phyloP scores from a whole-genome alignment of 1,284 basidiomycete genomes.

The Coriolopsis trogii region DNA sequence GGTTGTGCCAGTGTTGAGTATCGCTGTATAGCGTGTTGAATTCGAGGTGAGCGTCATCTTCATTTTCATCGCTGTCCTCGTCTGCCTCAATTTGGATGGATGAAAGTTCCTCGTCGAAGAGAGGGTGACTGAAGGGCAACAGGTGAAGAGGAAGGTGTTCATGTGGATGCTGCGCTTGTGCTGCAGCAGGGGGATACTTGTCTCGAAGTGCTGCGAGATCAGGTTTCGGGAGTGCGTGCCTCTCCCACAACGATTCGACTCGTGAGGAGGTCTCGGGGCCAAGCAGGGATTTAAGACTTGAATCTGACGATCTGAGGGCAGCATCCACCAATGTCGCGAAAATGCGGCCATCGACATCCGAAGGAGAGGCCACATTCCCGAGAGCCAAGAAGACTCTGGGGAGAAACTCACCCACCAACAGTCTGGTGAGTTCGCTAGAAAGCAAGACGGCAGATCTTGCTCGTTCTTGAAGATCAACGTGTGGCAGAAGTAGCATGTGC shows the following conservation, averaged over 20 bases:
- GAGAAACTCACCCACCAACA: conserved; percentile 42
- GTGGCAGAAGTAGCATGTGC: conserved; percentile 47
- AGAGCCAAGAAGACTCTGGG: conserved; percentile 39
- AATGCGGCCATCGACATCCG: conserved; percentile 50
- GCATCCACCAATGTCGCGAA: conserved; percentile 47
- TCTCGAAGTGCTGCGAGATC: conserved; percentile 15
- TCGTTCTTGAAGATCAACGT: conserved; percentile 46
- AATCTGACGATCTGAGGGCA: conserved; percentile 29
- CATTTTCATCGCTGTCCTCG: conserved; percentile 22
- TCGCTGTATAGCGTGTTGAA: conserved; percentile 53
- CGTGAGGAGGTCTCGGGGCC: conserved; percentile 33
- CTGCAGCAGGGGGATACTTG: conserved; percentile 10
- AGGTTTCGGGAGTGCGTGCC: conserved; percentile 18
- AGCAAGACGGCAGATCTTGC: conserved; percentile 39
- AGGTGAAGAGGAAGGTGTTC: conserved; percentile 30
- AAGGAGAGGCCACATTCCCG: conserved; percentile 29
- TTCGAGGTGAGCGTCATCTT: conserved; percentile 34
- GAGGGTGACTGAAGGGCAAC: conserved; percentile 52
- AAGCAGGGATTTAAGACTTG: conserved; percentile 30
- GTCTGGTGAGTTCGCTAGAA: conserved; percentile 29
- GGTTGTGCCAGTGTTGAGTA: conserved; percentile 61
- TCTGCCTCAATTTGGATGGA: conserved; percentile 38
- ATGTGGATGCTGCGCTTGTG: background rate
- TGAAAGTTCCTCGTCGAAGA: conserved; percentile 52
- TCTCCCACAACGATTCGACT: conserved; percentile 32